Percentiles rank a stretch among this genome's conserved stretches.
Conservation (phyloP, 164 flowering plant genomes). For the Nymphaea thermarum region DNA sequence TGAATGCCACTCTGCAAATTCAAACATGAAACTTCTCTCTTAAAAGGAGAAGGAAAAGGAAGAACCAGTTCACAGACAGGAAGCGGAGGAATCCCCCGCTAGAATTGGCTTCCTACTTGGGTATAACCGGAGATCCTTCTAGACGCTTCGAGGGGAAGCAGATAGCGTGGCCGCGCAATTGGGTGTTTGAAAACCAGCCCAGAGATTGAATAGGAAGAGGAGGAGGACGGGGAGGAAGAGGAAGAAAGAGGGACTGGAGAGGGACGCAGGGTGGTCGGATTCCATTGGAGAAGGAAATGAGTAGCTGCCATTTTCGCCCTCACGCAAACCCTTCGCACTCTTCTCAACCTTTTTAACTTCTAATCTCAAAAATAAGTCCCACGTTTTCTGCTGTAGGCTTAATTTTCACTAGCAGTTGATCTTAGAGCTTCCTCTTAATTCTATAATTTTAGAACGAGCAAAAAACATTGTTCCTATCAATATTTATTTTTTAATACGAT, state of each 20-base stretch:
- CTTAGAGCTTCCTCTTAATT: no score
- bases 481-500: no score
- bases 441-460: no score
- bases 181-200: not conserved
- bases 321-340: no score
- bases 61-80: not conserved
- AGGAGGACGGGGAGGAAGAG: not conserved
- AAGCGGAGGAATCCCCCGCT: slow-evolving; percentile 2
- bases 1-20: slow-evolving; percentile 4
- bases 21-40: not conserved
- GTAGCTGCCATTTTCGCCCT: not conserved
- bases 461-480: no score
- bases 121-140: slow-evolving; percentile 22
- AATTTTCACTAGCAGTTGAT: no score
- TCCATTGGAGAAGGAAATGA: not conserved
- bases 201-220: not conserved
- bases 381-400: no score
- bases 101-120: slow-evolving; percentile 12
- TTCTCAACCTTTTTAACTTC: no score
- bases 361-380: no score
- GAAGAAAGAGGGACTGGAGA: not conserved
- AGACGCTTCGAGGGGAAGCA: slow-evolving; percentile 20
- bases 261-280: not conserved
- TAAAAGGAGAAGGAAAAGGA: not conserved
- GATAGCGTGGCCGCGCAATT: not conserved